Base-by-base conservation (phyloP, 108 stramenopile genomes). In the Bacterosira constricta region DNA sequence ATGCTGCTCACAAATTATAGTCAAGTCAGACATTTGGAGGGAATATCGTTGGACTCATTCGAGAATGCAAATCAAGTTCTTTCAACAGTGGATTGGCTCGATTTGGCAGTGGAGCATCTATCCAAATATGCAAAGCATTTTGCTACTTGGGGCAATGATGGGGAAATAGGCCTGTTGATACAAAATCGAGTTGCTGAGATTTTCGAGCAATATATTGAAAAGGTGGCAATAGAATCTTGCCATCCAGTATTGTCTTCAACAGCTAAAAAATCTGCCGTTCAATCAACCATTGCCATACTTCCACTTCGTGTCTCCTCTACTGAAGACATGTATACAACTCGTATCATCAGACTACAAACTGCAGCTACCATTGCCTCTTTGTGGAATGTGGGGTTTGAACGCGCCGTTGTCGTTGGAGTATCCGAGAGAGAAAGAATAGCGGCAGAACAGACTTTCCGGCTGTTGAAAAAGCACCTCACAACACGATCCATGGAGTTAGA, bases 1-100 rank as follows among this genome's bases (percentile, higher is more conserved):
- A 71, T 71, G 70, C 17, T 71, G 12, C 12, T 15, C 0, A 50
- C 51, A 36, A 62, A 71, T 53, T 71, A 53, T 37, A 37, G 60
- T 9, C 25, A 51, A 38, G 15, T 41, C 1, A 29, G 7, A 7
- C 21, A 10, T 1, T 32, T 71, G 39, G 70, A 71, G 42, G 60
- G 7, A 0, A 17, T 71, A 0, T 50, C 70, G 0, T 51, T 71
- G 1, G n/a, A 13, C 41, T 20, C 70, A 8, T 71, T 71, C 20
- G 15, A 39, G 13, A 53, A 39, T 15, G 51, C 27, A 32, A 37
- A 71, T 20, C 32, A 46, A 18, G 25, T 67, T 2, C 17, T 67
- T 17, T 38, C 41, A 15, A 67, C 66, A 37, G 66, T 67, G 11
- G 66, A 67, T 55, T 67, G 66, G 66, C 44, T 67, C 26, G 66